Conservation (phyloP, 306 rosid genomes). For the Fragaria ananassa region DNA sequence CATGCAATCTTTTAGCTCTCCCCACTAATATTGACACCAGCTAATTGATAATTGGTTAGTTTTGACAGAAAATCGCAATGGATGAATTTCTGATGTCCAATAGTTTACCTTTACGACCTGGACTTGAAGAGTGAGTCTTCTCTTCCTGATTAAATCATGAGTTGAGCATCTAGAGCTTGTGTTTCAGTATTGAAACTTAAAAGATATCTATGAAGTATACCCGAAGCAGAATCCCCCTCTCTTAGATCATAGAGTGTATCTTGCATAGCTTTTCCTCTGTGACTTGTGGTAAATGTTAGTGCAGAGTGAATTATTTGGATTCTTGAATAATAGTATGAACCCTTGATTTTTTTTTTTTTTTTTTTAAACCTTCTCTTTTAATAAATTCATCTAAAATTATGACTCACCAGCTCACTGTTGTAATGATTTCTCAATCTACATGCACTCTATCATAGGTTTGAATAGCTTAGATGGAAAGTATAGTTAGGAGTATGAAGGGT, state of each 20-base stretch:
- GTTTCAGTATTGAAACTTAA: slow-evolving; percentile 10
- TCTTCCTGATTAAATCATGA: slow-evolving; percentile 21
- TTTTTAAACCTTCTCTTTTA: neutral
- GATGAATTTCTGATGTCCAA: slow-evolving; percentile 70
- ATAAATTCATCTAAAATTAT: neutral
- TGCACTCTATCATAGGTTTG: neutral
- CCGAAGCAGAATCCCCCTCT: neutral
- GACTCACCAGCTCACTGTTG: neutral
- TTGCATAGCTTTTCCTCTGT: neutral
- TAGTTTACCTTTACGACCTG: slow-evolving; percentile 73
- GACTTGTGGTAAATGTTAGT: neutral
- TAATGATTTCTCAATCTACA: too few species aligned
- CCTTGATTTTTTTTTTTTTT: neutral
- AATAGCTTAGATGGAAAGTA: neutral
- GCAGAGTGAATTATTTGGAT: neutral
- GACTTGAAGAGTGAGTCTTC: slow-evolving; percentile 79
- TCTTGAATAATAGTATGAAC: neutral
- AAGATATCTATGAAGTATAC: neutral
- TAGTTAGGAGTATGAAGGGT: neutral
- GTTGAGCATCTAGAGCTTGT: slow-evolving; percentile 14
- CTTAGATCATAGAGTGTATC: neutral
- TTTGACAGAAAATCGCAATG: slow-evolving; percentile 66
- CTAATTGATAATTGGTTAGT: slow-evolving; percentile 23
- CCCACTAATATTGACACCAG: slow-evolving; percentile 22
- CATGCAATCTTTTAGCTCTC: slow-evolving; percentile 2